Base-by-base conservation (phyloP, 306 rosid genomes). In the Canavalia gladiata region DNA sequence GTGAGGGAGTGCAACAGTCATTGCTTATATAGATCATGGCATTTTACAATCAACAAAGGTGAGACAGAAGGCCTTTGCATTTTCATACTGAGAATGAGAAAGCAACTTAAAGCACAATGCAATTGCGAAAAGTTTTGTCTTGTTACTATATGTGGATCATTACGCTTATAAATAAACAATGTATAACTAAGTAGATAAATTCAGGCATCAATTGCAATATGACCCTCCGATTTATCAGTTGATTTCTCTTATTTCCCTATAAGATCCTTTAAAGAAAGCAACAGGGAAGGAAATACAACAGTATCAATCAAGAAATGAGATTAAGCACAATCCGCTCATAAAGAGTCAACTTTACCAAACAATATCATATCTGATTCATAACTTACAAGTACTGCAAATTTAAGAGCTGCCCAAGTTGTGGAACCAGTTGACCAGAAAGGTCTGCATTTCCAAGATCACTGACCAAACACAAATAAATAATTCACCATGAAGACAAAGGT, bases 361-460 rank as follows among this genome's bases (percentile, higher is more conserved):
- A 60, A 39, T 62, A 69, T 49, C 41, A 77, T 70, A 59, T 30
- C 9, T 7, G 51, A 75, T 45, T 83, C 71, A 75, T 25, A 42
- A 81, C 98, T 91, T 88, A 95, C 99, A 95, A 87, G 92, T 95
- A 95, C 86, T 95, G 98, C 75, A 95, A 89, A 79, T 87, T 90
- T 54, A 58, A 0, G 57, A 95, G 97, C 79, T 81, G 84, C 5
- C 99, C 98, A 70, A 95, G 99, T 56, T 89, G 86, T 33, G 91
- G 30, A 79, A 90, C 99, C 84, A 95, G 83, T 74, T 13, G 59
- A 81, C 99, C 98, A 28, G 96, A 82, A 76, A 95, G 94, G 54
- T 91, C 92, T 60, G 99, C 99, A 87, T 91, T 95, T 79, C 98
- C 98, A 75, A 95, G 98, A 88, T 91, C 97, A 80, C 99, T 95